phyloP scores from a whole-genome alignment of 768 basidiomycete genomes.

The Termitomyces sp. region DNA sequence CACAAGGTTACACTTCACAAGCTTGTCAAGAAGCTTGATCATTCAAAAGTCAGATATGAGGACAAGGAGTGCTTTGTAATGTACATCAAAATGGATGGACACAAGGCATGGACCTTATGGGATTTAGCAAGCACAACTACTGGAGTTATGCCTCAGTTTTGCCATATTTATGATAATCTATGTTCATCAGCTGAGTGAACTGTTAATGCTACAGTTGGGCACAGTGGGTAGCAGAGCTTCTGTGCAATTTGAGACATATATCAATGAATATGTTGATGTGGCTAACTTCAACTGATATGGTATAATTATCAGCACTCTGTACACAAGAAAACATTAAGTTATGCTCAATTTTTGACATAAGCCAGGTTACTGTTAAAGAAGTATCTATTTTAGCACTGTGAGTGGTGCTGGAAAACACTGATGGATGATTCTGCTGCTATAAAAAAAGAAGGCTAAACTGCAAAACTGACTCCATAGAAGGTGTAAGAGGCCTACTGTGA shows the following conservation, averaged over 20 bases:
- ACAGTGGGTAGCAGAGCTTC: neutral
- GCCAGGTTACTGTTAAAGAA: constrained; percentile 7
- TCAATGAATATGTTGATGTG: constrained; percentile 25
- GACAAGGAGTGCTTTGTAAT: neutral
- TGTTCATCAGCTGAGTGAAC: neutral
- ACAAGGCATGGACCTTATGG: constrained; percentile 13
- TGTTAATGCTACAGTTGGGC: neutral
- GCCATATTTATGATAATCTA: neutral
- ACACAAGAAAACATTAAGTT: constrained; percentile 21
- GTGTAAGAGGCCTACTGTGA: neutral
- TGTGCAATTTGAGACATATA: neutral
- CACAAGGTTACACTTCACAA: neutral
- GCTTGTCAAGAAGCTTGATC: neutral
- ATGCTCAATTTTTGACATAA: constrained; percentile 20
- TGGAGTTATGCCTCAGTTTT: neutral
- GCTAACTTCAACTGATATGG: constrained; percentile 32
- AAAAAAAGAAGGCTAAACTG: neutral
- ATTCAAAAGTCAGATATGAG: neutral
- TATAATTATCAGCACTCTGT: constrained; percentile 31
- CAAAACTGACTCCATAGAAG: neutral
- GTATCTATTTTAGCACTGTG: neutral
- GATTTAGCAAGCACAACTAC: constrained; percentile 19
- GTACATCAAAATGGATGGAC: neutral
- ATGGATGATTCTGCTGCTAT: neutral
- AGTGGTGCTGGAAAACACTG: neutral